phyloP scores from a whole-genome alignment of 371 early-diverging fungal species.

The Mortierella sp. region DNA sequence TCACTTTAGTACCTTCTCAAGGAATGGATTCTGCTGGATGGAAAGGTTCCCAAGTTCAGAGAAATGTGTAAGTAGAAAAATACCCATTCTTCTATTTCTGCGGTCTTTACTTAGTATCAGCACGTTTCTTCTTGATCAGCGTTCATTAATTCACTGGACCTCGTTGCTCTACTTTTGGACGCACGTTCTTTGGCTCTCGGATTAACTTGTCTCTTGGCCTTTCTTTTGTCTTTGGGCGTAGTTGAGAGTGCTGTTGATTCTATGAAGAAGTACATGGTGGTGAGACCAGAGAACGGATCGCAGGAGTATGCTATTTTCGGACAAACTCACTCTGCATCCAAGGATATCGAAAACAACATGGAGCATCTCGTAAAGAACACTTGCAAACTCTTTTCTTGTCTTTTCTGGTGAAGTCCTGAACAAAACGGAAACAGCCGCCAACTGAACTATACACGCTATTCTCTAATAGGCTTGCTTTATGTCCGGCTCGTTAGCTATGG shows the following conservation, averaged over 20 bases:
- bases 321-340: constrained; percentile 54
- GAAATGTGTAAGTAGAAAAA: constrained; percentile 47
- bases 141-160: background rate
- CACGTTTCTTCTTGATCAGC: background rate
- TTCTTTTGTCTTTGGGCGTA: constrained; percentile 15
- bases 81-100: background rate
- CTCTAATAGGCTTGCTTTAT: constrained; percentile 71
- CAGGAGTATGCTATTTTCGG: constrained; percentile 65
- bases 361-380: constrained; percentile 67
- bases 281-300: constrained; percentile 57
- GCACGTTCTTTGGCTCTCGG: background rate
- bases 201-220: background rate
- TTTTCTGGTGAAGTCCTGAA: background rate
- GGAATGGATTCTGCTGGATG: constrained; percentile 73
- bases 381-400: background rate
- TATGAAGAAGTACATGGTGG: constrained; percentile 68
- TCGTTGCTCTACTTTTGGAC: background rate
- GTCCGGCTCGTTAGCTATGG: constrained; percentile 80
- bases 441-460: background rate
- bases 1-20: constrained; percentile 78
- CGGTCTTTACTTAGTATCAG: background rate
- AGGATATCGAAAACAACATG: constrained; percentile 56
- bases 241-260: constrained; percentile 64
- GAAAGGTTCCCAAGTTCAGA: constrained; percentile 64
- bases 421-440: background rate